Base-by-base conservation (phyloP, 331 rosid genomes). In the Prunus yedoensis region DNA sequence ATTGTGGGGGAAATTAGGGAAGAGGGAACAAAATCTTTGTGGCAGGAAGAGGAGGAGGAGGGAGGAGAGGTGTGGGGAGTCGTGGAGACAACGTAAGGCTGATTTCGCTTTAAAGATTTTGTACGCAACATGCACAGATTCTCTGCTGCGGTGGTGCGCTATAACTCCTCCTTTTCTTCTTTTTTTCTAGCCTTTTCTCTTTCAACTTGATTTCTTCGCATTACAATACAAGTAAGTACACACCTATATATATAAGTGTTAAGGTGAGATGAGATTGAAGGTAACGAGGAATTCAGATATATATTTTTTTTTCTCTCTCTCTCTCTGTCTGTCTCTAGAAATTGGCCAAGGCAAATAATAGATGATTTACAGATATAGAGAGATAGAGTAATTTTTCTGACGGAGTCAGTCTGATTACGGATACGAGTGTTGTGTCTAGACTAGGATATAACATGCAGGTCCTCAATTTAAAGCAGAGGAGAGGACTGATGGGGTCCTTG, bases 21-120 rank as follows among this genome's bases (percentile, higher is more conserved):
- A 63, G 79, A 47, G 62, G 75, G 78, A 88, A 84, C 67, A 82
- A 81, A 86, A 89, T 83, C 82, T 84, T 45, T 68, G 80, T 77
- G 83, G 90, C 83, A 75, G 88, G 53, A 28, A 3, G 84, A 65
- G 66, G n/a, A n/a, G n/a, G n/a, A n/a, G 81, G 83, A 77, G 80
- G 84, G 23, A 32, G 28, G 28, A 27, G 28, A 27, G 28, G 28
- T 27, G 70, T 81, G 77, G 78, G 82, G 20, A 28, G 73, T 14
- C 64, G 80, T 28, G 78, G 32, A 68, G 58, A 57, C 78, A 86
- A 86, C 95, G 91, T 89, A 85, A 85, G 92, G 82, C 58, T 62
- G 88, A 87, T 89, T 87, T 62, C 43, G 79, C 89, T 89, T 84
- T 84, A 78, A 77, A 88, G 92, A 93, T 93, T 83, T 82, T 73